Base-by-base conservation (phyloP, 2,329 filamentous ascomycete genomes). In the Incumbomyces lentus region DNA sequence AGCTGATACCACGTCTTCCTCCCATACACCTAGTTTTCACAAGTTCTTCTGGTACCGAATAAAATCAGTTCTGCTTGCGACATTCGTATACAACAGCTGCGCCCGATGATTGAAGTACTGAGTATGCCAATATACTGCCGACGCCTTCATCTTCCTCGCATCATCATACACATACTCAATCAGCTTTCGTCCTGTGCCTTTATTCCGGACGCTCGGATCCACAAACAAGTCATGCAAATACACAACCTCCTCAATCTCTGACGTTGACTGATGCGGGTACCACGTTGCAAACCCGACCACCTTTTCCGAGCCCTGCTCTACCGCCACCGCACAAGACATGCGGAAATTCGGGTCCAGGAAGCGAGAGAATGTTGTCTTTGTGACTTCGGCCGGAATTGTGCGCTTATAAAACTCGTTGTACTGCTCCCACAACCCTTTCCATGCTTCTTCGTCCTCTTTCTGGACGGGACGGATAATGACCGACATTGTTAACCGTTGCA, bases 141-240 rank as follows among this genome's bases (percentile, higher is more conserved):
- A 18, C 4, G 35, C 35, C 4, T 16, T 16, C 11, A 38, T 38
- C 11, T 19, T 18, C 35, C 22, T 38, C 22, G 35, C 35, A 10
- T 38, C 16, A 16, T 38, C 35, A 38, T 17, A 38, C 35, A 38
- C 35, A 38, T 38, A 19, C 16, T 38, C 35, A 38, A 38, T 38
- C 13, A 38, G 14, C 35, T 14, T 38, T 19, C 35, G 17, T 12
- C 35, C 35, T 5, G 13, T 38, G 11, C 35, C 35, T 18, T 38
- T 38, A 38, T 38, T 38, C 17, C 35, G 7, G 22, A 38, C 14
- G 16, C 22, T 38, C 11, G 35, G 35, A 18, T 38, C 35, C 35
- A 38, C 35, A 38, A 38, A 38, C 12, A 38, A 18, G 16, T 38
- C 35, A 38, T 38, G 35, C 16, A 38, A 18, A 18, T 38, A 38